Conservation (phyloP, 2,329 filamentous ascomycete species). For the Apiospora phragmitis region DNA sequence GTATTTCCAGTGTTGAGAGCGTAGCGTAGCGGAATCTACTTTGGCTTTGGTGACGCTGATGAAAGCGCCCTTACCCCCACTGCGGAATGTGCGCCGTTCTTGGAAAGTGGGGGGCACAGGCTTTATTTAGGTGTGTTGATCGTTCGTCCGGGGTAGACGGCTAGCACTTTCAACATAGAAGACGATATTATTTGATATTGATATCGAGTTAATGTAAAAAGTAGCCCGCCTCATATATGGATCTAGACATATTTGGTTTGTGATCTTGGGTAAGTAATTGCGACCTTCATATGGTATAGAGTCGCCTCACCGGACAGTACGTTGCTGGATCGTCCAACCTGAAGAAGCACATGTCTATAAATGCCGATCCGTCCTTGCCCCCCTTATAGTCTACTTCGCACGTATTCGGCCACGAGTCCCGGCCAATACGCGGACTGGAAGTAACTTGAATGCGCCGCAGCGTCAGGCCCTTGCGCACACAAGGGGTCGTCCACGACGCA, state of each 20-base stretch:
- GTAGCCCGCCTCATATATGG: background rate
- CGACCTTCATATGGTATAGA: too few relatives aligned
- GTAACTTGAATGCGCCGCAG: conserved; percentile 4
- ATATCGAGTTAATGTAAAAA: background rate
- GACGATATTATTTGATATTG: background rate
- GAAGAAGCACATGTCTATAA: too few relatives aligned
- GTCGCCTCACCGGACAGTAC: too few relatives aligned
- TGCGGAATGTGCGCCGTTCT: conserved; percentile 3
- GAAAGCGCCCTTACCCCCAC: background rate
- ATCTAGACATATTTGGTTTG: too few relatives aligned
- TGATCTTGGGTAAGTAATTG: too few relatives aligned
- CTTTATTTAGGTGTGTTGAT: background rate
- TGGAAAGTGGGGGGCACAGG: background rate
- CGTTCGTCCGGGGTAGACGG: background rate
- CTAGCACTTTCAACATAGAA: background rate
- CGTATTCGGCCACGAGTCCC: background rate
- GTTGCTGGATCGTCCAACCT: too few relatives aligned
- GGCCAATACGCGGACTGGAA: background rate
- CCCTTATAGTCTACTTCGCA: background rate
- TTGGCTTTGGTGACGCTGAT: background rate
- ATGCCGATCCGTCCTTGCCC: background rate
- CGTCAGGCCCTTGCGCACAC: background rate
- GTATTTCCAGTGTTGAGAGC: background rate
- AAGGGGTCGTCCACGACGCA: background rate
- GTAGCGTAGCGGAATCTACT: background rate